phyloP scores from a whole-genome alignment of 768 basidiomycete genomes.

The Agaricus blazei region DNA sequence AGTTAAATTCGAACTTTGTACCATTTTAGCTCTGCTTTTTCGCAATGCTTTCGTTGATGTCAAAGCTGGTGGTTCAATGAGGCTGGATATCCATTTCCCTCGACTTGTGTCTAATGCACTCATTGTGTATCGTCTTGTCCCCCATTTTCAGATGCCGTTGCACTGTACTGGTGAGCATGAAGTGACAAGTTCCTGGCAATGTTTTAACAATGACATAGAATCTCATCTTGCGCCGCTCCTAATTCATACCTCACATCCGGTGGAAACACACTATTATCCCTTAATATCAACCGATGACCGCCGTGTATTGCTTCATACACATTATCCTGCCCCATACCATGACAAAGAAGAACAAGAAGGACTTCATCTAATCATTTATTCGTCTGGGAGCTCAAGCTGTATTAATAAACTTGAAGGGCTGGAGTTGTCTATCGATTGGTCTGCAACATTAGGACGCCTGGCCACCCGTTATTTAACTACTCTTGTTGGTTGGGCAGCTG shows the following conservation, averaged over 20 bases:
- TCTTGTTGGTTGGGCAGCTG: constrained; percentile 68
- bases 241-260: constrained; percentile 49
- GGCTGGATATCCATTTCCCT: constrained; percentile 45
- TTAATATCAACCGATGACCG: constrained; percentile 30
- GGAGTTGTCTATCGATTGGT: constrained; percentile 62
- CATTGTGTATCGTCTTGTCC: constrained; percentile 55
- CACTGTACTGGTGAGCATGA: constrained; percentile 26
- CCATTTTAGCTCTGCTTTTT: constrained; percentile 34
- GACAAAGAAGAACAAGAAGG: constrained; percentile 27
- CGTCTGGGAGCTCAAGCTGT: constrained; percentile 49
- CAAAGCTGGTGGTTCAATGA: constrained; percentile 27
- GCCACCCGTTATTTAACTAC: constrained; percentile 73
- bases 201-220: constrained; percentile 28
- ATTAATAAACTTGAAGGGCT: constrained; percentile 31
- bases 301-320: constrained; percentile 59
- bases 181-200: constrained; percentile 1
- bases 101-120: constrained; percentile 55
- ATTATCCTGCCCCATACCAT: constrained; percentile 66
- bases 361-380: constrained; percentile 54
- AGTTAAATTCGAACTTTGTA: not conserved
- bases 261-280: constrained; percentile 69
- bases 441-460: constrained; percentile 63
- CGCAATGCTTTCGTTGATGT: constrained; percentile 28
- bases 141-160: constrained; percentile 18
- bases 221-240: constrained; percentile 61